Percentiles rank a stretch among this genome's conserved stretches.
phyloP scores from a whole-genome alignment of 805 yeast species.

The Candida anglica region DNA sequence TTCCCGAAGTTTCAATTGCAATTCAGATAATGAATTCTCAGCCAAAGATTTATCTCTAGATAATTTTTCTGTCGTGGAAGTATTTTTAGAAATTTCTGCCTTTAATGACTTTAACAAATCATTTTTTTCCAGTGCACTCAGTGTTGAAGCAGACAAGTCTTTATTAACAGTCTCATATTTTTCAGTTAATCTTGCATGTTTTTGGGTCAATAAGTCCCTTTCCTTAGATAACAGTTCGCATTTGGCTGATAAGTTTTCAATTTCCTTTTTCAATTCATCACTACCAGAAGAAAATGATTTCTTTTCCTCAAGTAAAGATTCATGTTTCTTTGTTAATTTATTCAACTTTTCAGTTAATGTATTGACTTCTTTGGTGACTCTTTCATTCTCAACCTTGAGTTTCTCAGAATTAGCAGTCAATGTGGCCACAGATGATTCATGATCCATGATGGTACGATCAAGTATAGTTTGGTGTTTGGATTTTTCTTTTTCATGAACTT shows the following conservation, averaged over 20 bases:
- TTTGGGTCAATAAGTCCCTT: background rate
- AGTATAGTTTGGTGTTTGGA: conserved; percentile 3
- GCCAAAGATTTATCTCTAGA: too few relatives aligned
- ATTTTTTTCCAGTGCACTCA: conserved; percentile 10
- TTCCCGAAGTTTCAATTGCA: too few relatives aligned
- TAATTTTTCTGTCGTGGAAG: too few relatives aligned
- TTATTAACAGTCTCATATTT: conserved; percentile 4
- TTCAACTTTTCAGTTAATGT: conserved; percentile 1
- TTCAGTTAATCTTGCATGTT: conserved; percentile 6
- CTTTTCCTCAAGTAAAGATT: conserved; percentile 2
- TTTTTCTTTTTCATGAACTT: conserved; percentile 8
- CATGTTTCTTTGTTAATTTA: conserved; percentile 4
- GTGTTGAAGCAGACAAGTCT: conserved; percentile 3
- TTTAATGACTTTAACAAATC: conserved; percentile 6
- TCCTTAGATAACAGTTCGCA: background rate
- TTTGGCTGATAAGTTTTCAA: too few relatives aligned
- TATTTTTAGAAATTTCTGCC: conserved; percentile 4
- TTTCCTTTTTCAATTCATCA: too few relatives aligned
- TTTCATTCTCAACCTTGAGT: too few relatives aligned
- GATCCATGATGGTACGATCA: background rate
- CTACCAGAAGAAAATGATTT: too few relatives aligned
- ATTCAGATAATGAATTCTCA: too few relatives aligned
- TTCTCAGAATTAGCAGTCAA: too few relatives aligned
- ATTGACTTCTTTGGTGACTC: too few relatives aligned
- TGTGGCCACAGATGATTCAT: background rate